A percentile compares a stretch with the other conserved stretches of the same genome.
phyloP scores from a whole-genome alignment of 345 rosid genomes.

The Lepidium sativum region DNA sequence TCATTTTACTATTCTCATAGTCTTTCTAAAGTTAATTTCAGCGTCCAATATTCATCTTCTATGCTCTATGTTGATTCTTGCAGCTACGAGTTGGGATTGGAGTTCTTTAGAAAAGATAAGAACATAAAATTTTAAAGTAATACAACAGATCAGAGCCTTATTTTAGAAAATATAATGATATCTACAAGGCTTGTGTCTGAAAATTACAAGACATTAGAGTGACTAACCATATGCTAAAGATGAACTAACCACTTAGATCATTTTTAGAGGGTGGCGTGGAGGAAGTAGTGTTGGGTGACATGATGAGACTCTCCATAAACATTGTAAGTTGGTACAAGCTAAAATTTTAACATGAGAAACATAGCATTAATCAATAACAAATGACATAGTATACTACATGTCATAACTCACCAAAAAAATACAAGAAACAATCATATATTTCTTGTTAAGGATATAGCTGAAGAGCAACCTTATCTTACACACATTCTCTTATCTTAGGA shows the following conservation, averaged over 20 bases:
- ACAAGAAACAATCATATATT: neutral
- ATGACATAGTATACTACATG: neutral
- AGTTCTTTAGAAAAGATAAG: slow-evolving; percentile 91
- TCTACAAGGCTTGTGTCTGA: slow-evolving; percentile 1
- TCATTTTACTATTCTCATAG: neutral
- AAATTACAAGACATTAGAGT: slow-evolving; percentile 71
- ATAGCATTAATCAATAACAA: neutral
- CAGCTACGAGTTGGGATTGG: slow-evolving; percentile 76
- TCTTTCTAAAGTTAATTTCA: neutral
- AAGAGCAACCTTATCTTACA: slow-evolving; percentile 2
- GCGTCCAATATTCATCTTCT: neutral
- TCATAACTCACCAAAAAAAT: neutral
- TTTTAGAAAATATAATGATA: neutral
- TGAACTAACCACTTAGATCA: slow-evolving; percentile 67
- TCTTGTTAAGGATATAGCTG: neutral
- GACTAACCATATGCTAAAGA: slow-evolving; percentile 94
- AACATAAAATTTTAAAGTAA: slow-evolving; percentile 91
- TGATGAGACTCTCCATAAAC: neutral
- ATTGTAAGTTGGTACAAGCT: neutral
- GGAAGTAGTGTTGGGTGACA: slow-evolving; percentile 58
- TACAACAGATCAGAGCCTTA: neutral
- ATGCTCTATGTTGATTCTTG: neutral
- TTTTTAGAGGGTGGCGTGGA: slow-evolving; percentile 80
- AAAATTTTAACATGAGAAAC: neutral
- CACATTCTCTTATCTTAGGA: slow-evolving; percentile 9